phyloP scores from a whole-genome alignment of 345 rosid species.

The Kandelia obovata region DNA sequence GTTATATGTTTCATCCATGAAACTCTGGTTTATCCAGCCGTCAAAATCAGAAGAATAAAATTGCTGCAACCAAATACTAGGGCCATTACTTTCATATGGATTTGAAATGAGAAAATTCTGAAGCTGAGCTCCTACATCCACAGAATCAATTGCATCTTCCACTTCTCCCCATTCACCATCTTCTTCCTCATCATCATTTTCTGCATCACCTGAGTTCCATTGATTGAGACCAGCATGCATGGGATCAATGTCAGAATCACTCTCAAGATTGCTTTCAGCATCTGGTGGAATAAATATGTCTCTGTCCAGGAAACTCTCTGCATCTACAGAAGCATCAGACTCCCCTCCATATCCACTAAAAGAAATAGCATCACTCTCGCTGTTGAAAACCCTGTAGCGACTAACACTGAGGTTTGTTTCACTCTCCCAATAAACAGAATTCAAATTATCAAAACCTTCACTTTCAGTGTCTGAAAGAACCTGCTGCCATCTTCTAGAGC shows the following conservation, averaged over 20 bases:
- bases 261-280: conserved; percentile 48
- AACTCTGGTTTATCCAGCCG: conserved; percentile 34
- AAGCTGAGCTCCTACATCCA: conserved; percentile 24
- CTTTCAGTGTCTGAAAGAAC: conserved; percentile 71
- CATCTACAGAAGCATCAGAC: conserved; percentile 78
- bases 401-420: conserved; percentile 58
- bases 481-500: conserved; percentile 63
- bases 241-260: conserved; percentile 90
- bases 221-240: conserved; percentile 76
- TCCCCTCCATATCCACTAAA: conserved; percentile 68
- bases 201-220: conserved; percentile 68
- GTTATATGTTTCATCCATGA: conserved; percentile 34
- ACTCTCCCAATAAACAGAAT: conserved; percentile 54
- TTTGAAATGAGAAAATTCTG: conserved; percentile 35
- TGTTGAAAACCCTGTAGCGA: conserved; percentile 44
- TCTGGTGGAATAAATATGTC: conserved; percentile 48
- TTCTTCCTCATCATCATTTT: conserved; percentile 42
- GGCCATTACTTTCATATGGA: conserved; percentile 44
- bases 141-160: conserved; percentile 36
- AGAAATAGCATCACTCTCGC: conserved; percentile 66
- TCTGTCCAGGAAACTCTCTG: conserved; percentile 44
- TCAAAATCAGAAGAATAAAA: conserved; percentile 43
- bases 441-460: conserved; percentile 59
- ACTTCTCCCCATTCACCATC: conserved; percentile 64
- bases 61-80: conserved; percentile 20